Percentiles rank a stretch among this genome's conserved stretches.
These are phyloP conservation scores for Erodium maritimum DNA, from an alignment of 345 rosid species.

Conservation along the genomic window DNA sequence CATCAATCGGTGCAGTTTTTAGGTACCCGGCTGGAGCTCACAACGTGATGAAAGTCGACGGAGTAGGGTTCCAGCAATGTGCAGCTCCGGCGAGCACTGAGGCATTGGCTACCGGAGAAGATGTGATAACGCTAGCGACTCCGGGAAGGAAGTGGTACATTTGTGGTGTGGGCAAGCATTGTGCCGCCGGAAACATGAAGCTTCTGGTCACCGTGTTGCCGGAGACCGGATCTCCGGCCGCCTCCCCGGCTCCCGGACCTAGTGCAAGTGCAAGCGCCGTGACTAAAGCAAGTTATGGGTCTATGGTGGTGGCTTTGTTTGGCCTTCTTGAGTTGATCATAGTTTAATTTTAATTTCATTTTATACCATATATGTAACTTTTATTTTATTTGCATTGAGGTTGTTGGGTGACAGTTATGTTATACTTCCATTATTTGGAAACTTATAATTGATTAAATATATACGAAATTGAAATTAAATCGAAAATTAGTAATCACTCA, in stretches of 20 bases:
- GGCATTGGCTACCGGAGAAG: conserved; percentile 8
- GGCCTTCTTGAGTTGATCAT: too few relatives aligned
- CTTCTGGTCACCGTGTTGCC: conserved; percentile 6
- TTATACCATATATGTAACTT: too few relatives aligned
- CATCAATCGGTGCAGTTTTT: conserved; percentile 7
- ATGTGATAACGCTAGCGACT: not conserved
- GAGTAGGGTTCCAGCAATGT: conserved; percentile 11
- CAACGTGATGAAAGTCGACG: conserved; percentile 13
- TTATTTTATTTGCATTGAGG: too few relatives aligned
- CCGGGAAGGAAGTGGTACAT: conserved; percentile 13
- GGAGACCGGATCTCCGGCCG: not conserved
- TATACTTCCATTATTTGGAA: too few relatives aligned
- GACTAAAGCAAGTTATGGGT: not conserved
- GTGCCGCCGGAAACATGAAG: conserved; percentile 10
- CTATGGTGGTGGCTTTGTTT: not conserved
- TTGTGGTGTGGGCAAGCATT: conserved; percentile 8
- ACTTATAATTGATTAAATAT: too few relatives aligned
- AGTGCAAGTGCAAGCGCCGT: not conserved
- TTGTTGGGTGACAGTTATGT: too few relatives aligned
- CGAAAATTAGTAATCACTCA: too few relatives aligned
- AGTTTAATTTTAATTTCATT: too few relatives aligned
- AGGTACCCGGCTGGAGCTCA: conserved; percentile 9
- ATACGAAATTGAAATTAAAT: too few relatives aligned
- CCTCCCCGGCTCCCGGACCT: not conserved
- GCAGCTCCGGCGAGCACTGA: not conserved